Conservation (phyloP, 371 early-diverging fungal species). For the Mortierella sp. region DNA sequence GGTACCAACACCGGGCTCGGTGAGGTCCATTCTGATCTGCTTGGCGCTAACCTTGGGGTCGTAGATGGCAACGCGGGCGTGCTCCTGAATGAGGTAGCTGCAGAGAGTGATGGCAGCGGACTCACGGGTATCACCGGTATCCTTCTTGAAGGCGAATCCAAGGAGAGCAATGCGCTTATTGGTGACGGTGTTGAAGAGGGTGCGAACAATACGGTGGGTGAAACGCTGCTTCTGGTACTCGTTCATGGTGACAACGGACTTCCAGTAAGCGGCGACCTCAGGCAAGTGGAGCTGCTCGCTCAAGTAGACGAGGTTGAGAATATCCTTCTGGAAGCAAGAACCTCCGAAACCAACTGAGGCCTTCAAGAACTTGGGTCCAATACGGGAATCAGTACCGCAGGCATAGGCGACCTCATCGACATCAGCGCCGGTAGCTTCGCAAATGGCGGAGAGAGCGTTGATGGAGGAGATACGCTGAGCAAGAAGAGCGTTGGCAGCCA, state of each 20-base stretch:
- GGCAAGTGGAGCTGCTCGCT: conserved; percentile 86
- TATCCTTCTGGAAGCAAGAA: conserved; percentile 97
- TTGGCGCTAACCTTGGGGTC: conserved; percentile 91
- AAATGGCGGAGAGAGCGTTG: conserved; percentile 93
- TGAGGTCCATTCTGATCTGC: conserved; percentile 87
- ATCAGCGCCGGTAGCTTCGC: conserved; percentile 95
- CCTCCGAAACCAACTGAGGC: conserved; percentile 97
- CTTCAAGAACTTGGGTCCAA: conserved; percentile 94
- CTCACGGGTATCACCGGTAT: conserved; percentile 96
- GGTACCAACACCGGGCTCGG: conserved; percentile 78
- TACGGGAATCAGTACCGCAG: conserved; percentile 90
- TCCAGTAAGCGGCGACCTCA: conserved; percentile 96
- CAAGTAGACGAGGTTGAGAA: conserved; percentile 92
- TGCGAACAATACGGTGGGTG: conserved; percentile 76
- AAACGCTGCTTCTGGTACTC: conserved; percentile 95
- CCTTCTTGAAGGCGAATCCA: conserved; percentile 97
- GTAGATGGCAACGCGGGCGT: conserved; percentile 85
- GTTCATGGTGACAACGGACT: conserved; percentile 92
- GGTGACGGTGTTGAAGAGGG: conserved; percentile 87
- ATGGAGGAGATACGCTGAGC: conserved; percentile 97
- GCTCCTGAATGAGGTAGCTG: conserved; percentile 86
- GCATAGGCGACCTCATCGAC: conserved; percentile 95
- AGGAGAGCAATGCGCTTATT: conserved; percentile 87
- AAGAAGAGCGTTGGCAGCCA: conserved; percentile 96
- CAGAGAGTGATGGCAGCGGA: conserved; percentile 91